Evolutionary conservation across 352 stramenopile genomes (phyloP), one percentile per base, ranked within the genome.

Genomic region (Phytophthora cryptogea): DNA sequence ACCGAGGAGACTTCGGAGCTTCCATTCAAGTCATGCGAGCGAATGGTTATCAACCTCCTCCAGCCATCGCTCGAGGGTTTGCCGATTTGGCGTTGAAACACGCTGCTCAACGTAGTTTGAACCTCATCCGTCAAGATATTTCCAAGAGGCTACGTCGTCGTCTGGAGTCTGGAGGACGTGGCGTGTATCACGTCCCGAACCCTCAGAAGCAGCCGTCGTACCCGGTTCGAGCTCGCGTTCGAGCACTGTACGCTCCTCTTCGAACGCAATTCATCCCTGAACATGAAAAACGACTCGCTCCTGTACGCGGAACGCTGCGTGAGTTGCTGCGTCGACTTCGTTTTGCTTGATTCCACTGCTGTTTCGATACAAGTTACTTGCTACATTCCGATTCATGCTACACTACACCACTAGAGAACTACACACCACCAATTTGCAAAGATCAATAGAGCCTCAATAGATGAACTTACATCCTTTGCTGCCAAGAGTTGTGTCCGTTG

Each of bases 1-100:
- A 60, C 26, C 16, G 41, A 11, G 58, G 47, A 3, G 43, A 61
- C 4, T 66, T 39, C 30, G 54, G 52, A 31, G 32, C 52, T 28
- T 36, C 32, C 0, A 62, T 73, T 23, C 65, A 69, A 52, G 54
- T 73, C 7, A 69, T 73, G 53, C 42, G 44, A 39, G 65, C 32
- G 5, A 28, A 17, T 39, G 65, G 65, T 0, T 62, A 60, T 17
- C 59, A 73, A 16, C 9, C 59, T 20, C 53, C 65, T 49, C 53
- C 59, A 0, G 33, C 49, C 48, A 73, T 68, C 28, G 65, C 65
- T 0, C 30, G 37, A 41, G 26, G 30, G 0, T 73, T 73, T 47
- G 65, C 59, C 0, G 65, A 68, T 43, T 64, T 68, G 30, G 59
- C 59, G 0, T 31, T 73, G 17, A 13, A 73, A 10, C 54, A 41